Conservation (phyloP, 2,329 filamentous ascomycete species). For the Neoascochyta sp. region DNA sequence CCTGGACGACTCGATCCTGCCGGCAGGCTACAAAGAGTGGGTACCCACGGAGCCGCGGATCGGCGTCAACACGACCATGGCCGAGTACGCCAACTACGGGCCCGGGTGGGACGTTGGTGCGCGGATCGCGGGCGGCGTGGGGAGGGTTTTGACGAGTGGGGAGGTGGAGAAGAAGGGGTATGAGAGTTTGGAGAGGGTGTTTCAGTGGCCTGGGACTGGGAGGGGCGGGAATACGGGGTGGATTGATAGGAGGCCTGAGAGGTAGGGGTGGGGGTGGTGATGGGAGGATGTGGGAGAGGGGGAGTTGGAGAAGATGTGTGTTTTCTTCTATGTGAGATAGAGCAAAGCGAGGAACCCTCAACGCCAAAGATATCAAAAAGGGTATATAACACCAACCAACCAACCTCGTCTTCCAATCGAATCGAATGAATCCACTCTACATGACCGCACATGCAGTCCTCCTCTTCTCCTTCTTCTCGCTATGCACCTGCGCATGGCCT, state of each 20-base stretch:
- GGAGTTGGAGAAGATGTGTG: too few species aligned
- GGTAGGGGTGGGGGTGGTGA: too few species aligned
- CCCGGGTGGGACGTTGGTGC: constrained; percentile 54
- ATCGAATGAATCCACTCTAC: constrained; percentile 2
- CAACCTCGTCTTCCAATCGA: background rate
- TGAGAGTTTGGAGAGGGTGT: constrained; percentile 21
- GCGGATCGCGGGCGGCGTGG: constrained; percentile 42
- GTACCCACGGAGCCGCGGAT: constrained; percentile 41
- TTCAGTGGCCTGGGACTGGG: constrained; percentile 38
- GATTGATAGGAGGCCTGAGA: constrained; percentile 44
- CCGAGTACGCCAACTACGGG: constrained; percentile 52
- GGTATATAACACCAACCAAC: too few species aligned
- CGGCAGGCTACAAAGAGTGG: constrained; percentile 57
- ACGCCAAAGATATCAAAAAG: too few species aligned
- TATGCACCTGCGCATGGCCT: too few species aligned
- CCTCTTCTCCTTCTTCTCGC: constrained; percentile 13
- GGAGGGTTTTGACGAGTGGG: constrained; percentile 46
- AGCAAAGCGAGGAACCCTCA: too few species aligned
- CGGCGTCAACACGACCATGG: constrained; percentile 50
- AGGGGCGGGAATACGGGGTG: constrained; percentile 46
- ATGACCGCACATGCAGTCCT: constrained; percentile 17
- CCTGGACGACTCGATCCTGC: constrained; percentile 53
- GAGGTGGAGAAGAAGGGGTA: constrained; percentile 28
- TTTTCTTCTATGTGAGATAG: too few species aligned
- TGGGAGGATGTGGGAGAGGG: too few species aligned